Evolutionary conservation across 1,284 basidiomycete species (phyloP).

Genomic region (Leccinum cinnamomeum): DNA sequence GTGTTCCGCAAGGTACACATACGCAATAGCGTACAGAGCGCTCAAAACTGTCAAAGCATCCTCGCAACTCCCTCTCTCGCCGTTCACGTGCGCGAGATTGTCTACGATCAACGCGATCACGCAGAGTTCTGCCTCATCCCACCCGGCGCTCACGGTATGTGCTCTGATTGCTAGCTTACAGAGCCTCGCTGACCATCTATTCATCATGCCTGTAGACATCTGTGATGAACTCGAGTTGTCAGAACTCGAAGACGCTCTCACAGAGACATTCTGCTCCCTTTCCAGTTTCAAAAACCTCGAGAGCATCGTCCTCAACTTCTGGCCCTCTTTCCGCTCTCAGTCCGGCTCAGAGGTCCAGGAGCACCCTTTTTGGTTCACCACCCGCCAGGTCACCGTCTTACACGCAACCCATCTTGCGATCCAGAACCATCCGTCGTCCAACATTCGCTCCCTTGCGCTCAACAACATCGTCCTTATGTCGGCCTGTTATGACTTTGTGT

Average conservation of each 20-base stretch:
- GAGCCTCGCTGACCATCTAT: background rate
- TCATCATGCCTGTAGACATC: slow-evolving; percentile 10
- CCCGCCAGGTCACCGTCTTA: slow-evolving; percentile 29
- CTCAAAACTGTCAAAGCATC: slow-evolving; percentile 27
- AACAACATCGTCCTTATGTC: slow-evolving; percentile 32
- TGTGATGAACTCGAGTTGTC: slow-evolving; percentile 34
- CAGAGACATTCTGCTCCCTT: slow-evolving; percentile 29
- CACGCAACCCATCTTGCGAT: slow-evolving; percentile 29
- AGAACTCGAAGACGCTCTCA: slow-evolving; percentile 34
- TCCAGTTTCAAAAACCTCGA: slow-evolving; percentile 25
- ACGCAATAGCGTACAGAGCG: slow-evolving; percentile 29
- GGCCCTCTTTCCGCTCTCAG: slow-evolving; percentile 33
- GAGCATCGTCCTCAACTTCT: slow-evolving; percentile 30
- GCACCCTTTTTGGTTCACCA: slow-evolving; percentile 34
- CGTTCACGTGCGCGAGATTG: slow-evolving; percentile 27
- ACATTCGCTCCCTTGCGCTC: slow-evolving; percentile 26
- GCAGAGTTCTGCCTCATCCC: slow-evolving; percentile 26
- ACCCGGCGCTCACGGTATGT: slow-evolving; percentile 17
- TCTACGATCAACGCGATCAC: slow-evolving; percentile 32
- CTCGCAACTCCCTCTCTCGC: slow-evolving; percentile 25
- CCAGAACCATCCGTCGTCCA: slow-evolving; percentile 13
- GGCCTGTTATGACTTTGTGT: slow-evolving; percentile 31
- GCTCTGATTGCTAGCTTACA: background rate
- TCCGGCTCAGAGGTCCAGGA: slow-evolving; percentile 28
- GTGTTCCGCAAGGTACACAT: slow-evolving; percentile 24